Conservation (phyloP, 148 eudicot genomes). For the Chenopodium suecicum region DNA sequence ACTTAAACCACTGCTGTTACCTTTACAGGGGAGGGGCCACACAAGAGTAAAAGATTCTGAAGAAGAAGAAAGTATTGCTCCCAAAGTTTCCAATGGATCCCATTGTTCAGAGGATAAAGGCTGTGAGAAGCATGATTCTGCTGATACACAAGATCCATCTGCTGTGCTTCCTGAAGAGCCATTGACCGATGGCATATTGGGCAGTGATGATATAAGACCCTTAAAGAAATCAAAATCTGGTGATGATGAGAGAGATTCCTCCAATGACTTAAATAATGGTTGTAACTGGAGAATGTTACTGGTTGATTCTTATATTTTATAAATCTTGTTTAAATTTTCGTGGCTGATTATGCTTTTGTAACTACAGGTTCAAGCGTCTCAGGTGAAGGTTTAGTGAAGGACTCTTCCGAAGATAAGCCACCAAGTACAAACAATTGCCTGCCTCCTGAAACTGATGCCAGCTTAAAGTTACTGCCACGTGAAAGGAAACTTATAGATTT, state of each 20-base stretch:
- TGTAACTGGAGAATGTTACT: background rate
- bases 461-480: slow-evolving; percentile 66
- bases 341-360: background rate
- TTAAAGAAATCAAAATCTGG: slow-evolving; percentile 64
- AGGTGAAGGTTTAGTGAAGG: slow-evolving; percentile 36
- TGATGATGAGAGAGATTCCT: slow-evolving; percentile 36
- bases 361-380: slow-evolving; percentile 34
- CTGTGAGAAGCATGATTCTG: slow-evolving; percentile 32
- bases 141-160: slow-evolving; percentile 26
- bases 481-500: slow-evolving; percentile 96
- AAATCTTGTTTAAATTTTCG: background rate
- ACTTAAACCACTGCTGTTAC: slow-evolving; percentile 6
- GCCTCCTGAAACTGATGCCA: slow-evolving; percentile 58
- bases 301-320: background rate
- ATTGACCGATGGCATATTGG: slow-evolving; percentile 25
- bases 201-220: slow-evolving; percentile 57
- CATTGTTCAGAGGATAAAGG: slow-evolving; percentile 37
- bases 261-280: slow-evolving; percentile 46
- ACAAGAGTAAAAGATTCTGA: slow-evolving; percentile 38
- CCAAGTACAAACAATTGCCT: slow-evolving; percentile 24
- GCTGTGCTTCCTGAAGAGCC: slow-evolving; percentile 38
- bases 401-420: slow-evolving; percentile 30
- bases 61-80: slow-evolving; percentile 43
- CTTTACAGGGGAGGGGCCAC: slow-evolving; percentile 46
- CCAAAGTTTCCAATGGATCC: slow-evolving; percentile 38